Evolutionary conservation across 805 yeast species (phyloP), one percentile per base, ranked within the genome.

Genomic region (Phaffomyces antillensis): DNA sequence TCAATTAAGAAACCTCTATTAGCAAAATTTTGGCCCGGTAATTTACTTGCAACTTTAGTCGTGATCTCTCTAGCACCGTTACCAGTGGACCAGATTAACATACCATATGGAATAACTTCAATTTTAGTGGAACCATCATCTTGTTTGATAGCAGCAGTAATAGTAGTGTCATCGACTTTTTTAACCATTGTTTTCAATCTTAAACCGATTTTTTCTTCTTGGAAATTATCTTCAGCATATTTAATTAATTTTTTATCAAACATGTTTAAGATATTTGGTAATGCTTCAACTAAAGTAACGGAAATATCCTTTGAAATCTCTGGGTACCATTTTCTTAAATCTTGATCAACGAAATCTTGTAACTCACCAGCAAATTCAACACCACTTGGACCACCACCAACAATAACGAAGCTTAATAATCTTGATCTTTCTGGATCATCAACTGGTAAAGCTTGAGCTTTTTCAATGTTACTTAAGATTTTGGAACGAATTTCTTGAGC

Each of bases 321-420:
- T 41, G 97, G 96, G 71, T 86, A 81, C 79, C 88, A 86, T 67
- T 83, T 85, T 63, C 75, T 74, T 66, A 90, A 73, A 67, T 90
- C 97, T 67, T 89, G 95, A 64, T 84, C 88, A 50, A 89, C 87
- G 70, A 87, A 90, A 68, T 90, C 97, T 70, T 88, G 96, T 59
- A 90, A 71, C 67, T 90, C 97, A 65, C 96, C 97, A 49, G 97
- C 96, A 54, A 89, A 84, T 70, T 89, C 97, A 47, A 89, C 96
- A 72, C 97, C 97, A 37, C 97, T 89, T 62, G 97, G 97, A 54
- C 97, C 97, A 68, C 96, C 97, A 59, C 97, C 97, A 56, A 91
- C 93, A 48, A 90, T 96, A 44, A 90, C 91, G 50, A 87, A 76
- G 47, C 86, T 84, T 65, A 90, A 73, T 54, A 90, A 75, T 66